Percentiles rank a stretch among this genome's conserved stretches.
Evolutionary conservation across 1,139 yeast genomes (phyloP).

Genomic region (Lodderomyces elongisporus): DNA sequence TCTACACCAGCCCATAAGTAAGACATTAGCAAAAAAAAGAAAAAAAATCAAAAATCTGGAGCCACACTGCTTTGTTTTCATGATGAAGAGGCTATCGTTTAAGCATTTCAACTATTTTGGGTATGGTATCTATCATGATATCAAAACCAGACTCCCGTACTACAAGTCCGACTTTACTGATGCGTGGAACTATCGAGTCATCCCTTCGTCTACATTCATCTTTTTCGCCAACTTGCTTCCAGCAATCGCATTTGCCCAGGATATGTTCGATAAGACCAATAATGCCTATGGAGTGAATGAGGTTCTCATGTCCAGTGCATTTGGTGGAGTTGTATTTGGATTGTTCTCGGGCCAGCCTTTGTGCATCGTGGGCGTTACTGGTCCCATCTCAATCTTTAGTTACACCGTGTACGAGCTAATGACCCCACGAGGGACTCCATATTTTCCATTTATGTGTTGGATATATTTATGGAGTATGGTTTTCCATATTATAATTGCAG

Average conservation of each 20-base stretch:
- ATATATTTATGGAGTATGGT: constrained; percentile 86
- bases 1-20: too few relatives aligned
- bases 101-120: constrained; percentile 31
- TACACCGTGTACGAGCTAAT: constrained; percentile 85
- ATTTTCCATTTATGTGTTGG: constrained; percentile 96
- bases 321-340: constrained; percentile 89
- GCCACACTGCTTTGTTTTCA: too few relatives aligned
- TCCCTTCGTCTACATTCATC: constrained; percentile 77
- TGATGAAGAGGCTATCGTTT: constrained; percentile 12
- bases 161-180: constrained; percentile 78
- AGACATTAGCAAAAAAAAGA: too few relatives aligned
- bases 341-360: constrained; percentile 83
- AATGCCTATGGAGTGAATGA: constrained; percentile 90
- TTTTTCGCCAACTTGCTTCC: constrained; percentile 89
- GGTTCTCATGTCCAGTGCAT: constrained; percentile 72
- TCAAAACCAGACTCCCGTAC: constrained; percentile 55
- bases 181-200: constrained; percentile 80
- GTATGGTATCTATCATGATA: constrained; percentile 54
- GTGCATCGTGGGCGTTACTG: constrained; percentile 96
- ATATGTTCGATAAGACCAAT: constrained; percentile 87
- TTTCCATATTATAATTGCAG: constrained; percentile 69
- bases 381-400: constrained; percentile 88
- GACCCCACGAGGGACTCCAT: constrained; percentile 58
- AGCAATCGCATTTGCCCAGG: constrained; percentile 95
- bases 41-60: too few relatives aligned